Base-by-base conservation (phyloP, 208 protist genomes). In the Trypanosoma cruzi region DNA sequence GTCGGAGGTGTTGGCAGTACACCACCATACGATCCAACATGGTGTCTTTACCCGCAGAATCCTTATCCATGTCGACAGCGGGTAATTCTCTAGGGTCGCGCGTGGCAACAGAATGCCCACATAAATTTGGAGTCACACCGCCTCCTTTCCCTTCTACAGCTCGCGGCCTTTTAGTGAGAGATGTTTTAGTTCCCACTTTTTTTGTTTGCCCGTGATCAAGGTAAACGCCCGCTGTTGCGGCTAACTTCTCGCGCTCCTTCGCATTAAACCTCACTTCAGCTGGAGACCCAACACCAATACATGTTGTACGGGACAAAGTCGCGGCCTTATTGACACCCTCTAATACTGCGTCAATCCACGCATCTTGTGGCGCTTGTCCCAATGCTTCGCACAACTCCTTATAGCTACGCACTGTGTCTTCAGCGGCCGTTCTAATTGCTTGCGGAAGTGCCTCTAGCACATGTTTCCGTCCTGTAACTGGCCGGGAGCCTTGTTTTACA, bases 1-100 rank as follows among this genome's bases (percentile, higher is more conserved):
- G 81, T 40, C 83, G 75, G 58, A 89, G 74, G 53, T 86, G 79
- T 37, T 82, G 69, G 73, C 90, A 91, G 78, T 88, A 93, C 26
- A 53, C 54, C 18, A 68, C 52, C 61, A 93, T 73, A 1, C 67
- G 60, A 26, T 90, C 74, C 16, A 87, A 50, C 10, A 32, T 16
- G 11, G 36, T 36, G 56, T 71, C 58, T 20, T 50, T 58, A 4
- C 2, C 46, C 13, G n/a, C 28, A 34, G 1, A 8, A 18, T 40
- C 49, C 20, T 34, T 50, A 8, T 7, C 16, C n/a, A 60, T 11
- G 29, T 44, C 66, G 3, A 20, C 10, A 60, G 5, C 18, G 48
- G 8, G 5, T 50, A 58, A 58, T n/a, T 18, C 22, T 52, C 24
- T 18, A 0, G 36, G 1, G 32, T 29, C 3, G 6, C 18, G 14